Base-by-base conservation (phyloP, 345 rosid species). In the Lepidium africanum region DNA sequence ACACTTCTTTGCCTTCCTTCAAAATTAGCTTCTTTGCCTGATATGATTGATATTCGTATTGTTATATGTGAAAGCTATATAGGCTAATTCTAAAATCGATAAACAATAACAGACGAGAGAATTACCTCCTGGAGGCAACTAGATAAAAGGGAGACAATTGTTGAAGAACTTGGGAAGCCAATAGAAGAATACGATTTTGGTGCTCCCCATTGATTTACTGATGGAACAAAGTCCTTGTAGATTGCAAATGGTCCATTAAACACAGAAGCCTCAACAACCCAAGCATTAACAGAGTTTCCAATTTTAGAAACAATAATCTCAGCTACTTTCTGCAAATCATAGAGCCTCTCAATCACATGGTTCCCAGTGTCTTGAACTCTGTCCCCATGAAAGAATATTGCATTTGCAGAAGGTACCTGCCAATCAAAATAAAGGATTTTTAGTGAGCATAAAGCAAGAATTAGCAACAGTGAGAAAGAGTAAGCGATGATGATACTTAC, bases 161-260 rank as follows among this genome's bases (percentile, higher is more conserved):
- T 81, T 11, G 84, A 54, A 79, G 96, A 85, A 61, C 90, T 90
- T 7, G 98, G 92, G 43, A 84, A 88, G 35, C 85, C 89, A 62
- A 52, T 1, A 1, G 89, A 71, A 10, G 55, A 21, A 75, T 90
- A 93, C 2, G 76, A 79, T 46, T 77, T 83, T 13, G 97, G 97
- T 42, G 82, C 94, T 39, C 96, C 97, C 7, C 54, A 65, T 0
- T 41, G 61, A 50, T 88, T 84, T 49, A 83, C 80, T 5, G 86
- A 73, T 7, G 96, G 94, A 41, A 90, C 69, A 73, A 90, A 93
- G 60, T 86, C 89, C 14, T 74, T 78, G 48, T 86, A 90, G 65
- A 90, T 80, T 4, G 98, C 91, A 45, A 88, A 93, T 5, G 89
- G 83, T 1, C 97, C 98, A 37, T 82, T 84, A 77, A 77, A 87